Conservation (phyloP, 345 rosid species). For the Eucalyptus pauciflora region DNA sequence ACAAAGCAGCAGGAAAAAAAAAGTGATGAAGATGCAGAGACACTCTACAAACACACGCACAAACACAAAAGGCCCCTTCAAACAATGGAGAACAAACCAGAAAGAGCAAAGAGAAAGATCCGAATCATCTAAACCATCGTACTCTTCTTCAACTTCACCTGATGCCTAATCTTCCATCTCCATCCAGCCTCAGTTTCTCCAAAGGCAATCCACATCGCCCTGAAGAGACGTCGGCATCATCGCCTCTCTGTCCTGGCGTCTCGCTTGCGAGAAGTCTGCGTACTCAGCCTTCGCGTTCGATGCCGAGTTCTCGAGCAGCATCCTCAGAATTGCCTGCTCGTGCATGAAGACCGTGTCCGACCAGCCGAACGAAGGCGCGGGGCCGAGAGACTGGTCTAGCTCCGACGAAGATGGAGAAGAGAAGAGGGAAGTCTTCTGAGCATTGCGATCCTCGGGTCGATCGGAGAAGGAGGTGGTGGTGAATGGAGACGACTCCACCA, state of each 20-base stretch:
- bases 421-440: slow-evolving; percentile 15
- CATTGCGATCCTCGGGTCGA: slow-evolving; percentile 1
- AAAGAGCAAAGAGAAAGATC: background rate
- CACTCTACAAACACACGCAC: background rate
- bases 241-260: background rate
- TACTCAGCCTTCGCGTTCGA: slow-evolving; percentile 11
- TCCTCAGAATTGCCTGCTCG: slow-evolving; percentile 43
- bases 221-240: background rate
- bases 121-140: background rate
- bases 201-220: background rate
- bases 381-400: slow-evolving; percentile 3
- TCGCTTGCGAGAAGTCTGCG: background rate
- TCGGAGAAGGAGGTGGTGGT: background rate
- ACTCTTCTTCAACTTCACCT: background rate
- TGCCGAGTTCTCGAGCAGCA: slow-evolving; percentile 28
- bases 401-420: slow-evolving; percentile 47
- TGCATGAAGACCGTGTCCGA: slow-evolving; percentile 18
- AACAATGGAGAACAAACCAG: background rate
- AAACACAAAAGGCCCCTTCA: background rate
- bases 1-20: background rate
- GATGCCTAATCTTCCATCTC: background rate
- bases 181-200: background rate
- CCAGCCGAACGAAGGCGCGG: slow-evolving; percentile 1
- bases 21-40: background rate
- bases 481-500: slow-evolving; percentile 31